Percentiles rank a stretch among this genome's conserved stretches.
phyloP scores from a whole-genome alignment of 306 rosid species.

The Prunus armeniaca region DNA sequence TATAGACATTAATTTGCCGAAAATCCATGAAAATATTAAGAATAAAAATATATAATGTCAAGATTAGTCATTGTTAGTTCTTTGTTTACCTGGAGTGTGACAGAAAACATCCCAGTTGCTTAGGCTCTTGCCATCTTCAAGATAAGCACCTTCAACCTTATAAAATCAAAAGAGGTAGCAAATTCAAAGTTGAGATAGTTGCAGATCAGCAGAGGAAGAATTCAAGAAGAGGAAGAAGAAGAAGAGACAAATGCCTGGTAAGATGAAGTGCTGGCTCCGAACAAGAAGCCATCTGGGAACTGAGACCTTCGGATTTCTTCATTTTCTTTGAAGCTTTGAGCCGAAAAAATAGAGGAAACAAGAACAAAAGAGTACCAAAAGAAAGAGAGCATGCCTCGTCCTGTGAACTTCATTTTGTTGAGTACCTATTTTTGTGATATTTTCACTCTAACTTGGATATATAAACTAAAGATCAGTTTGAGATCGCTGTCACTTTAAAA shows the following conservation, averaged over 20 bases:
- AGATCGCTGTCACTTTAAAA: no score
- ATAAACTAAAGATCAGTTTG: no score
- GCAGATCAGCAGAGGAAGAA: background rate
- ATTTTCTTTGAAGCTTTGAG: conserved; percentile 16
- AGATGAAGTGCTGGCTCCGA: conserved; percentile 60
- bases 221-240: background rate
- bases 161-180: background rate
- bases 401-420: conserved; percentile 2
- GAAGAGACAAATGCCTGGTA: conserved; percentile 38
- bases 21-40: background rate
- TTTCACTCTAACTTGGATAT: background rate
- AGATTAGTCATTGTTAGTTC: no score
- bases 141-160: conserved; percentile 56
- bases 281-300: conserved; percentile 51
- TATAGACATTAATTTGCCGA: background rate
- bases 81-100: conserved; percentile 44
- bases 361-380: conserved; percentile 9
- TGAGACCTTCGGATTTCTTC: conserved; percentile 33
- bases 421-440: background rate
- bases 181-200: background rate
- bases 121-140: conserved; percentile 59
- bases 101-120: conserved; percentile 59
- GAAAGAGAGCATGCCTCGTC: background rate
- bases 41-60: no score
- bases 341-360: conserved; percentile 3